Evolutionary conservation across 306 rosid species (phyloP), one percentile per base, ranked within the genome.

Genomic region (Rosa rugosa): DNA sequence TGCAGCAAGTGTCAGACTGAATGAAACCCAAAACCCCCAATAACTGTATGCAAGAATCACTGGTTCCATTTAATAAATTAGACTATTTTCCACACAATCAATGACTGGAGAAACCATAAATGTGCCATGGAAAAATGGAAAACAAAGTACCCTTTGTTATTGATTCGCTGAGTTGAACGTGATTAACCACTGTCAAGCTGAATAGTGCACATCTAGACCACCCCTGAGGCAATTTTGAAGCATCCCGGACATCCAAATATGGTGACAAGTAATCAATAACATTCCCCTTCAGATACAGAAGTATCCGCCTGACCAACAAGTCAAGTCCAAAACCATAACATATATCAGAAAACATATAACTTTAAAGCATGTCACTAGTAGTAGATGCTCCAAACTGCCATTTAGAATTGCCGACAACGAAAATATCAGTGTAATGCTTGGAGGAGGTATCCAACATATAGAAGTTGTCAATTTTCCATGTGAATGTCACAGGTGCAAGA

Each of bases 191-290:
- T 5, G 66, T 38, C n/a, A 72, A 53, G 76, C 65, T 72, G 65
- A 73, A 73, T 11, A 11, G 20, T 27, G n/a, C 77, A 53, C 44
- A n/a, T 54, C n/a, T 53, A 51, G 77, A 41, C 66, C 66, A 73
- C 20, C 66, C n/a, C 25, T 2, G 23, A 10, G 66, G 50, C 36
- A 73, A 73, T 38, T 42, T 73, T n/a, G 77, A 54, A 73, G 66
- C 27, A 11, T 60, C 66, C 1, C 20, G 10, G 22, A 73, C 77
- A 14, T 53, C 77, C 50, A 73, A 57, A 73, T 73, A 54, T 4
- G 60, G 49, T 4, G 77, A 73, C 49, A 73, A n/a, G n/a, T n/a
- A n/a, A n/a, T n/a, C n/a, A n/a, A n/a, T n/a, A n/a, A n/a, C n/a
- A n/a, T n/a, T n/a, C n/a, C n/a, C n/a, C n/a, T n/a, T n/a, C n/a